Evolutionary conservation across 495 filamentous ascomycete genomes (phyloP).

Genomic region (Tricharina praecox): DNA sequence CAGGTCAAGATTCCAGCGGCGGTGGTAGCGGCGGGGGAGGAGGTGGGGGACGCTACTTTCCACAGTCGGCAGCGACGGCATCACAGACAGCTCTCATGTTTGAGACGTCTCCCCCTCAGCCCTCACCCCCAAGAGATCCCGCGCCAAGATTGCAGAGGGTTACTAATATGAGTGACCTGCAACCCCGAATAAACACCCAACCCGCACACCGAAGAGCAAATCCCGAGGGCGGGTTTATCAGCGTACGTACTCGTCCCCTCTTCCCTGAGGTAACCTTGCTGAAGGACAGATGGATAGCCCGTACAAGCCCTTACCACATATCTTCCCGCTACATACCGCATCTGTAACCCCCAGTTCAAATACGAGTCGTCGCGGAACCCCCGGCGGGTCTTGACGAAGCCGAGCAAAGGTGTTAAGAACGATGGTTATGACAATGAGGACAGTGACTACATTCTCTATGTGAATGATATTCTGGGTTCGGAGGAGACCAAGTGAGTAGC

Average conservation of each 20-base stretch:
- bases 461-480: constrained; percentile 95
- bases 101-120: constrained; percentile 52
- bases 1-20: constrained; percentile 21
- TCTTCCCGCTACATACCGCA: constrained; percentile 86
- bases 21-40: no score
- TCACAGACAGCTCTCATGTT: constrained; percentile 53
- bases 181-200: constrained; percentile 68
- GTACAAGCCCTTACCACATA: constrained; percentile 90
- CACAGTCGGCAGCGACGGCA: constrained; percentile 49
- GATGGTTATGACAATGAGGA: constrained; percentile 99
- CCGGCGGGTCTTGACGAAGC: constrained; percentile 91
- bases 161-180: constrained; percentile 51
- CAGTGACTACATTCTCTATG: constrained; percentile 97
- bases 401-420: constrained; percentile 96
- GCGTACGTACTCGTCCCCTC: constrained; percentile 42
- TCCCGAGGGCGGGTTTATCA: constrained; percentile 96
- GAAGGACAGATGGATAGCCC: constrained; percentile 39
- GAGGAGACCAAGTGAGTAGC: constrained; percentile 93
- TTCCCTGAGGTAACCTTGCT: constrained; percentile 4
- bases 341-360: constrained; percentile 96
- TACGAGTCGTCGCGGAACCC: constrained; percentile 99
- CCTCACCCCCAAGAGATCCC: constrained; percentile 41
- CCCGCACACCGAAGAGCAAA: constrained; percentile 85
- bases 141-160: constrained; percentile 78
- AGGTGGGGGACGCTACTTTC: constrained; percentile 39